These are phyloP conservation scores for Orbilia brochopaga DNA, from an alignment of 2,329 filamentous ascomycete species.

Conservation along the genomic window DNA sequence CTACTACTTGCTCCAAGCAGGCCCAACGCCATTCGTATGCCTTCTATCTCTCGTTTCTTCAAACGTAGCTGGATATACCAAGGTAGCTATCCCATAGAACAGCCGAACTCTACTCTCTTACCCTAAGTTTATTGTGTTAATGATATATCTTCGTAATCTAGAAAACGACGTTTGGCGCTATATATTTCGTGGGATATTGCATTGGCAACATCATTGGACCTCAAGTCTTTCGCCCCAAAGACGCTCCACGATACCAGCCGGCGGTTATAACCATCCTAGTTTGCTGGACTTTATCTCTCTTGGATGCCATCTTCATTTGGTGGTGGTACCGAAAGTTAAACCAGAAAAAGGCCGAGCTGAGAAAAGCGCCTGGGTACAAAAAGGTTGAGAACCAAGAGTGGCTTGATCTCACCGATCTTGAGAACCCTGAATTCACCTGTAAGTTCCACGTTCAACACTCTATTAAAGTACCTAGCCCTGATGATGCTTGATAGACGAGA, in stretches of 20 bases:
- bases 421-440: slow-evolving; percentile 61
- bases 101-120: background rate
- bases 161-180: slow-evolving; percentile 66
- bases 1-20: slow-evolving; percentile 70
- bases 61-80: slow-evolving; percentile 67
- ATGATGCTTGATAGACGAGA: no score
- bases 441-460: background rate
- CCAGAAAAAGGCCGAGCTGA: slow-evolving; percentile 64
- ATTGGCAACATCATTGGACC: slow-evolving; percentile 67
- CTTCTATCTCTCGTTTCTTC: slow-evolving; percentile 69
- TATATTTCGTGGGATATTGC: slow-evolving; percentile 64
- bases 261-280: slow-evolving; percentile 70
- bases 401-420: slow-evolving; percentile 69
- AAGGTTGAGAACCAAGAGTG: slow-evolving; percentile 72
- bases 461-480: no score
- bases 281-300: slow-evolving; percentile 64
- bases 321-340: slow-evolving; percentile 68
- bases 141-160: background rate
- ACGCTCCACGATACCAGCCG: slow-evolving; percentile 67
- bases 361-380: slow-evolving; percentile 65
- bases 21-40: slow-evolving; percentile 69
- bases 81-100: slow-evolving; percentile 53
- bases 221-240: slow-evolving; percentile 65
- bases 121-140: background rate
- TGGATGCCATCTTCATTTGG: slow-evolving; percentile 68